Base-by-base conservation (phyloP, 495 filamentous ascomycete species). In the Aspergillus diversus region DNA sequence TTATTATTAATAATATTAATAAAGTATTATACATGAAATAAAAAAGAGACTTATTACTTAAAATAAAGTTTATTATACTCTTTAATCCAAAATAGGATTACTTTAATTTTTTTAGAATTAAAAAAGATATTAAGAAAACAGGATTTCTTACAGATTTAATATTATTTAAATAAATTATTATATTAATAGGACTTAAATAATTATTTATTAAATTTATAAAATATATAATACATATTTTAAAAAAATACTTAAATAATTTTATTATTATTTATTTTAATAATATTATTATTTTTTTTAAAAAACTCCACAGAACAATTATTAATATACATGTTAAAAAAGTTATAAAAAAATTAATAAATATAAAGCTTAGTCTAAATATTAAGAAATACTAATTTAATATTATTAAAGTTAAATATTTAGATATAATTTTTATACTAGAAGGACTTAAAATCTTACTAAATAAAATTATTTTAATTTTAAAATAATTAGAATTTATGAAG, bases 1-100 rank as follows among this genome's bases (percentile, higher is more conserved):
- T 13, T 48, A 59, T 54, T 21, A 51, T 34, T 49, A 50, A 50
- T 50, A 16, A 59, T 34, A 15, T 6, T 33, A 48, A 35, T 59
- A 50, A 59, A 39, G 5, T 56, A 61, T 56, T 51, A 67, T 59
- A 57, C 27, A 43, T 57, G 43, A 31, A 57, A 43, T 57, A 43
- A 37, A 57, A 57, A 7, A 0, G 43, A 27, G 21, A 57, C 15
- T 37, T 57, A 57, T 46, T 57, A 46, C 5, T 47, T 55, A 56
- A 33, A 48, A 13, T 66, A 57, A 61, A 32, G n/a, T 57, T n/a
- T n/a, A n/a, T n/a, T n/a, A n/a, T n/a, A n/a, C n/a, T n/a, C n/a
- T n/a, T n/a, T n/a, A n/a, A n/a, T n/a, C n/a, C n/a, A n/a, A n/a
- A n/a, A n/a, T n/a, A n/a, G n/a, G n/a, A n/a, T n/a, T 55, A 52